Evolutionary conservation across 768 basidiomycete genomes (phyloP).

Genomic region (Bullera alba): DNA sequence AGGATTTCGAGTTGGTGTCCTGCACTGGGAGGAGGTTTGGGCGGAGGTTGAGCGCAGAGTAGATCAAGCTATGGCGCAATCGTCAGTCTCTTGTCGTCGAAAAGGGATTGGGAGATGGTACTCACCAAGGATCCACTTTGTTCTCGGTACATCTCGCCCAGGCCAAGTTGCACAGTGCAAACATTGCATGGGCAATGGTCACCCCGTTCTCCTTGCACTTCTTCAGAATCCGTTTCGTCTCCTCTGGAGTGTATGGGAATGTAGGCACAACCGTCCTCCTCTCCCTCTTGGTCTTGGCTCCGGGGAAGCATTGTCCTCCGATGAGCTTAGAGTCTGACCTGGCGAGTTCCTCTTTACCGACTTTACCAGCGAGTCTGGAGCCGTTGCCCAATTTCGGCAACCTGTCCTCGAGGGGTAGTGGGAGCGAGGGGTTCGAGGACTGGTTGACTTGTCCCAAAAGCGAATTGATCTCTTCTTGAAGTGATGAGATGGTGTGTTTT

Average conservation of each 20-base stretch:
- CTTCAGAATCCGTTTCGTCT: slow-evolving; percentile 60
- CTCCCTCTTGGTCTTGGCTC: slow-evolving; percentile 39
- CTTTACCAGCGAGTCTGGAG: slow-evolving; percentile 50
- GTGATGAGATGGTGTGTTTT: not conserved
- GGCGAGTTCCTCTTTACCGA: slow-evolving; percentile 56
- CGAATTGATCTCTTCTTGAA: slow-evolving; percentile 9
- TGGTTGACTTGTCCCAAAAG: not conserved
- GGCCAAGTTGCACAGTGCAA: slow-evolving; percentile 67
- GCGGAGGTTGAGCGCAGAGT: slow-evolving; percentile 74
- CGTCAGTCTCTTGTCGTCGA: slow-evolving; percentile 1
- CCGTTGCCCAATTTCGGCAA: slow-evolving; percentile 45
- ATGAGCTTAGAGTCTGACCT: slow-evolving; percentile 56
- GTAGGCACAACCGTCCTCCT: slow-evolving; percentile 63
- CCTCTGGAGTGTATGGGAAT: slow-evolving; percentile 53
- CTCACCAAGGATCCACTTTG: slow-evolving; percentile 13
- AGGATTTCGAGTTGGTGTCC: slow-evolving; percentile 51
- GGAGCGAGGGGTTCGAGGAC: slow-evolving; percentile 37
- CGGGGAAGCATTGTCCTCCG: slow-evolving; percentile 68
- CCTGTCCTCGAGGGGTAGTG: slow-evolving; percentile 54
- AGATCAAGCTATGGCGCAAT: slow-evolving; percentile 61
- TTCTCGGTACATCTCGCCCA: slow-evolving; percentile 49
- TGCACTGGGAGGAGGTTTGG: slow-evolving; percentile 49
- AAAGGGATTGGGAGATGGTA: not conserved
- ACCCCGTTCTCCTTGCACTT: slow-evolving; percentile 66
- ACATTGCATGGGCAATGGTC: slow-evolving; percentile 67